Conservation (phyloP, 805 yeast species). For the Brettanomyces custersianus region DNA sequence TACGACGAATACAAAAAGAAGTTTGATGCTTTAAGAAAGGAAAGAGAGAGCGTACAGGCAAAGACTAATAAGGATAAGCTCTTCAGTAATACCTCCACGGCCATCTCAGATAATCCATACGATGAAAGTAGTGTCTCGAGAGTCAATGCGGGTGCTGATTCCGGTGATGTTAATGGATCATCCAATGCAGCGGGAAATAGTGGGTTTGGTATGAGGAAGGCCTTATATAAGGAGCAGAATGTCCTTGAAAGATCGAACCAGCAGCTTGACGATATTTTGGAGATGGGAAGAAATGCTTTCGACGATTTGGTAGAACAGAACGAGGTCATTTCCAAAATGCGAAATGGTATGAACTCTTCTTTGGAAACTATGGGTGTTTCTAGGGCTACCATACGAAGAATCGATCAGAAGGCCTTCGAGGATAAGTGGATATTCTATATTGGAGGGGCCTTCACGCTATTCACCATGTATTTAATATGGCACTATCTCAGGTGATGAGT, state of each 20-base stretch:
- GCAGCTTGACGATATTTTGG: slow-evolving; percentile 83
- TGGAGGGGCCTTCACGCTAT: slow-evolving; percentile 52
- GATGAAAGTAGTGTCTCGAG: slow-evolving; percentile 22
- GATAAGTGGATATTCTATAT: slow-evolving; percentile 85
- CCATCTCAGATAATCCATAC: slow-evolving; percentile 40
- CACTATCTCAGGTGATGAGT: slow-evolving; percentile 46
- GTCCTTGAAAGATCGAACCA: slow-evolving; percentile 58
- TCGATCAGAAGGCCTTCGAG: slow-evolving; percentile 74
- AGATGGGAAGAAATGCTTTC: slow-evolving; percentile 78
- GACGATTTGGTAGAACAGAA: slow-evolving; percentile 84
- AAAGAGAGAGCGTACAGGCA: slow-evolving; percentile 44
- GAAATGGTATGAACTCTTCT: slow-evolving; percentile 53
- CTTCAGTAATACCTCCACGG: slow-evolving; percentile 26
- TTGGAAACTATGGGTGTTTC: slow-evolving; percentile 82
- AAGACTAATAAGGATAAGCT: slow-evolving; percentile 42
- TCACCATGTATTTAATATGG: slow-evolving; percentile 58
- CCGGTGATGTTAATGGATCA: not conserved
- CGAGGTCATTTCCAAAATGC: slow-evolving; percentile 55
- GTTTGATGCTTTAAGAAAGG: slow-evolving; percentile 44
- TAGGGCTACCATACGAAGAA: slow-evolving; percentile 67
- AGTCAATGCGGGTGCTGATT: slow-evolving; percentile 4
- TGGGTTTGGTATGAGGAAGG: slow-evolving; percentile 40
- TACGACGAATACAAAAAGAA: slow-evolving; percentile 36
- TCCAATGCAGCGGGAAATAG: slow-evolving; percentile 15
- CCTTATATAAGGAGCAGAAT: slow-evolving; percentile 59